Conservation (phyloP, 306 rosid species). For the Ceratonia siliqua region DNA sequence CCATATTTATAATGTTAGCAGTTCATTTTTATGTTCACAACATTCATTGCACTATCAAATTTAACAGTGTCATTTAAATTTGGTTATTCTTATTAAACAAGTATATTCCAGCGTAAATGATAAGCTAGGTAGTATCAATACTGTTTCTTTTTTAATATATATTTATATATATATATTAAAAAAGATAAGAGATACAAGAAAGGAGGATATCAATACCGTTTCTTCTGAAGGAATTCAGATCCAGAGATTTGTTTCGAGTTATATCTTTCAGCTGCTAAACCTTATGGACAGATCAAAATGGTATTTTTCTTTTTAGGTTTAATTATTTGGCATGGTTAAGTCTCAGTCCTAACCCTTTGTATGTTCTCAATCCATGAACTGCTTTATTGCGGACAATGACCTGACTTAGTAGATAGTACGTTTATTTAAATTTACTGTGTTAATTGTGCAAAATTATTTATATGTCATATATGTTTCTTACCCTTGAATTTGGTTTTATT, state of each 20-base stretch:
- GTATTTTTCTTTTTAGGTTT: neutral
- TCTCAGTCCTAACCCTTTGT: neutral
- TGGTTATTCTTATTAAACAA: neutral
- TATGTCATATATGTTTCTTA: conserved; percentile 21
- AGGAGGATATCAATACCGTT: too few species aligned
- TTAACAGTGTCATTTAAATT: neutral
- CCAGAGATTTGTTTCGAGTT: conserved; percentile 2
- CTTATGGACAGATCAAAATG: conserved; percentile 17
- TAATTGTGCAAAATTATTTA: conserved; percentile 1
- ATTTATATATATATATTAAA: too few species aligned
- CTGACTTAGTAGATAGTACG: neutral
- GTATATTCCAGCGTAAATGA: neutral
- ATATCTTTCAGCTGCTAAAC: conserved; percentile 20
- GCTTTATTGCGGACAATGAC: conserved; percentile 9
- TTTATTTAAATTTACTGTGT: conserved; percentile 19
- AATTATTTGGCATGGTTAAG: conserved; percentile 23
- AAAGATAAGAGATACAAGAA: too few species aligned
- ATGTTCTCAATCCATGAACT: neutral
- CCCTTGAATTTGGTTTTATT: conserved; percentile 26
- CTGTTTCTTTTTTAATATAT: too few species aligned
- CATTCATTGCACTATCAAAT: conserved; percentile 1
- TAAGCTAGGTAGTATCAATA: too few species aligned
- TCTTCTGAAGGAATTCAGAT: too few species aligned
- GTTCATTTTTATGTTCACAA: neutral
- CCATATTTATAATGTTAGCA: neutral